Evolutionary conservation across 345 rosid species (phyloP), one percentile per base, ranked within the genome.

Genomic region (Corchorus olitorius): DNA sequence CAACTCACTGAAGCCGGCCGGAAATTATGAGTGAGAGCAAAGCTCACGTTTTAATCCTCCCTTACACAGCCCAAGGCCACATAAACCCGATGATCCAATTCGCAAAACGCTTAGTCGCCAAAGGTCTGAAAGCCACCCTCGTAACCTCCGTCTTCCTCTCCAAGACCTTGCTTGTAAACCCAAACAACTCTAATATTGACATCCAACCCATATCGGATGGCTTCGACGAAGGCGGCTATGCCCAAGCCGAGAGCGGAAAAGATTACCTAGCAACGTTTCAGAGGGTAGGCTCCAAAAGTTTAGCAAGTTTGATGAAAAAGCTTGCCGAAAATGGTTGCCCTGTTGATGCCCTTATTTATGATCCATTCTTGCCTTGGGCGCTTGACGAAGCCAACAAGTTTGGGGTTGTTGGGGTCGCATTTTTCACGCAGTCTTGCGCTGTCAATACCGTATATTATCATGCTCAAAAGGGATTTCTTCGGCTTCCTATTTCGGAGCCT

Each of bases 21-120:
- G 68, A 58, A 17, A 8, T 6, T 14, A 71, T 10, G 43, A 19
- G 61, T 22, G 52, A 55, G n/a, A 19, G 43, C 43, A 75, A 53
- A 33, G 53, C 74, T 58, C 84, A 80, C 50, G 80, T n/a, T 27
- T 17, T 84, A 4, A 19, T 78, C 43, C 60, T 84, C 16, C 80
- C 84, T 0, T 84, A 66, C 48, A 78, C 84, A 0, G 70, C 65
- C 34, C 86, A 84, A 45, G 86, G 86, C 9, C 86, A 81, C 72
- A 69, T 84, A 16, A 84, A 84, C 50, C 82, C 82, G 1, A 65
- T 78, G 82, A 72, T 84, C n/a, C 75, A 81, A 43, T 81, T 84
- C 62, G 74, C 80, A 8, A 84, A 81, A 22, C 84, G 86, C 6
- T 56, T 84, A 2, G 65, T 67, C 55, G 63, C 67, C 65, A 75